Evolutionary conservation across 192 early-diverging fungal species (phyloP).

Genomic region (Backusella parvicylindrica): DNA sequence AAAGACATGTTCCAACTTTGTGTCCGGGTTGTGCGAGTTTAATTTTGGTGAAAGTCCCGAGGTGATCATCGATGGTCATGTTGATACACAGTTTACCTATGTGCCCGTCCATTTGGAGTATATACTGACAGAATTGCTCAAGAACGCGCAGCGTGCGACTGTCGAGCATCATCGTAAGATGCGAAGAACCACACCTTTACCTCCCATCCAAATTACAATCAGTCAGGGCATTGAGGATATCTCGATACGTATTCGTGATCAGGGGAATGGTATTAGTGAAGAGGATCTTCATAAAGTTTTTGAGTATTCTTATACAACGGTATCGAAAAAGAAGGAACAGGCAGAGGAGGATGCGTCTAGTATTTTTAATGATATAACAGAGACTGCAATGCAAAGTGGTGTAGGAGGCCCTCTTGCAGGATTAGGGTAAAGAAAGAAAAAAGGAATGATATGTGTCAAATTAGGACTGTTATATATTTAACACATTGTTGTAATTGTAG

Average conservation of each 20-base stretch:
- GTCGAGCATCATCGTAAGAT: conserved; percentile 60
- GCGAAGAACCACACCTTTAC: conserved; percentile 40
- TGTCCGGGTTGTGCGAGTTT: conserved; percentile 84
- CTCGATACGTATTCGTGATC: conserved; percentile 83
- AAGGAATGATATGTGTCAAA: too few relatives aligned
- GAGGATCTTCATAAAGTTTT: conserved; percentile 77
- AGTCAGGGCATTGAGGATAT: conserved; percentile 74
- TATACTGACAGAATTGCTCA: conserved; percentile 86
- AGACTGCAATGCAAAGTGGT: conserved; percentile 81
- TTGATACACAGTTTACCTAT: conserved; percentile 71
- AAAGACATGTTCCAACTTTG: conserved; percentile 64
- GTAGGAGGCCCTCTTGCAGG: conserved; percentile 91
- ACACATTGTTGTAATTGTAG: conserved; percentile 1
- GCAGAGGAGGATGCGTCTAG: conserved; percentile 35
- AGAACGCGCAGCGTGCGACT: conserved; percentile 88
- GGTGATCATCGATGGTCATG: conserved; percentile 64
- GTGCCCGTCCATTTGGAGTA: conserved; percentile 93
- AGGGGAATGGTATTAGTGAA: conserved; percentile 85
- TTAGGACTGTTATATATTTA: background rate
- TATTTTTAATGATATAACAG: conserved; percentile 73
- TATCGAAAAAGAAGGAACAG: conserved; percentile 62
- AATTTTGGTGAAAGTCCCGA: conserved; percentile 84
- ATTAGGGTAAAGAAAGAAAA: conserved; percentile 44
- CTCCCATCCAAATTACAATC: conserved; percentile 87
- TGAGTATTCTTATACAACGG: conserved; percentile 95